Evolutionary conservation across 352 stramenopile genomes (phyloP), one percentile per base, ranked within the genome.

Genomic region (Phytopythium aichiense): DNA sequence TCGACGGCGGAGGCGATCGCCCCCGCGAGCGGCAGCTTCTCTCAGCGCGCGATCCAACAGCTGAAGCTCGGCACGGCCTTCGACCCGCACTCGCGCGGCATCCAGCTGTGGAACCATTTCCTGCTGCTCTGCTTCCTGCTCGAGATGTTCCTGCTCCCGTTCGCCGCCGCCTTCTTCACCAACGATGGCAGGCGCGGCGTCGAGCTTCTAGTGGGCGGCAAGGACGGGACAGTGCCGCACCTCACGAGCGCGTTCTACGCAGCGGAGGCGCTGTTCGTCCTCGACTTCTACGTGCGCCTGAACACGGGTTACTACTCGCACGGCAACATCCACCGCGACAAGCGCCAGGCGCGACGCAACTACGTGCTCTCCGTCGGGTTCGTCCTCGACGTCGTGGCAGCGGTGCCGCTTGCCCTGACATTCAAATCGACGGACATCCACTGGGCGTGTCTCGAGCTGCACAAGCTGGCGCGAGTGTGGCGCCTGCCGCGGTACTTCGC

Each of bases 231-330:
- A 0, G 12, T 11, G 18, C 8, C 28, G 13, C 25, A 30, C 7
- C 53, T 58, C 35, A 71, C 74, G 15, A 40, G 49, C 2, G 63
- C 62, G 1, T 71, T 87, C 23, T 80, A 82, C 60, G 64, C 49
- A 9, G 46, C 63, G 50, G 77, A 88, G 52, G 20, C 60, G 23
- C 61, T 88, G 37, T 88, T 88, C 59, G 37, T 74, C 12, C 51
- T 61, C 23, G 76, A 90, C 61, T 72, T 90, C 53, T 81, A 74
- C 63, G 69, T 90, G n/a, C 67, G 84, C 46, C 35, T 80, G 28
- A 74, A 87, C 61, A 85, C 74, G 20, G 77, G 80, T 15, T 88
- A 76, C 57, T 88, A 90, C 62, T 62, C 84, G 45, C 67, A 73
- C 46, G 74, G 78, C 56, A 81, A 82, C 37, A 72, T 88, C 11